A percentile compares a stretch with the other conserved stretches of the same genome.
These are phyloP conservation scores for Curvularia sp. DNA, from an alignment of 2,329 filamentous ascomycete genomes.

Conservation along the genomic window DNA sequence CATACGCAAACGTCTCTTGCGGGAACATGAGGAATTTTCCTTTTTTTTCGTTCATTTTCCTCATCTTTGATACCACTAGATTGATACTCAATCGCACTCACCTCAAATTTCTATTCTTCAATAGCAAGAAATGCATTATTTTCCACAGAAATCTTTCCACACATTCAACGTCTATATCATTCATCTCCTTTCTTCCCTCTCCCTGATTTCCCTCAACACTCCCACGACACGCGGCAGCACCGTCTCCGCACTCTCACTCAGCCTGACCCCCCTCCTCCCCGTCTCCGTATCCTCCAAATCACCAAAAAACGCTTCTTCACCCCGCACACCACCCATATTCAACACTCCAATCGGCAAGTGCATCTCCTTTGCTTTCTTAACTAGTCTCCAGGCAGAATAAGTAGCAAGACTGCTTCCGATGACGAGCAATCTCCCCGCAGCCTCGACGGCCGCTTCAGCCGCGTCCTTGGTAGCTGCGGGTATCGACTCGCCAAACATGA, in stretches of 20 bases:
- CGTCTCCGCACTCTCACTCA: slow-evolving; percentile 51
- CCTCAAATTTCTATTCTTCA: background rate
- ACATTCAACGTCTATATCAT: background rate
- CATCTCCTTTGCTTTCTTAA: slow-evolving; percentile 79
- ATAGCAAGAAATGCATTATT: background rate
- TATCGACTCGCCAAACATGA: slow-evolving; percentile 97
- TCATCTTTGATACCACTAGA: background rate
- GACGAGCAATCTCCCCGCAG: slow-evolving; percentile 73
- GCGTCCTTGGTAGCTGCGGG: slow-evolving; percentile 70
- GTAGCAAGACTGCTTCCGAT: slow-evolving; percentile 91
- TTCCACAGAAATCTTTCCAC: background rate
- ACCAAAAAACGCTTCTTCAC: slow-evolving; percentile 75
- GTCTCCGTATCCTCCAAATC: slow-evolving; percentile 57
- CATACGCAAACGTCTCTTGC: background rate
- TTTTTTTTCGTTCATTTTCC: background rate
- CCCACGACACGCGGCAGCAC: slow-evolving; percentile 43
- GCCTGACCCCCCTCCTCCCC: slow-evolving; percentile 50
- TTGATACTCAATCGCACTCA: background rate
- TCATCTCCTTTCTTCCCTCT: background rate
- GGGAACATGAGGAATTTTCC: background rate
- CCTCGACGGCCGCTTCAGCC: slow-evolving; percentile 81
- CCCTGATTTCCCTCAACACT: slow-evolving; percentile 30
- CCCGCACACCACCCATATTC: slow-evolving; percentile 84
- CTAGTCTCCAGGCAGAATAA: slow-evolving; percentile 91
- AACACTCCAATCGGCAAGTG: slow-evolving; percentile 86